Evolutionary conservation across 176 grass and related monocot species (phyloP).

Genomic region (Eragrostis curvula): DNA sequence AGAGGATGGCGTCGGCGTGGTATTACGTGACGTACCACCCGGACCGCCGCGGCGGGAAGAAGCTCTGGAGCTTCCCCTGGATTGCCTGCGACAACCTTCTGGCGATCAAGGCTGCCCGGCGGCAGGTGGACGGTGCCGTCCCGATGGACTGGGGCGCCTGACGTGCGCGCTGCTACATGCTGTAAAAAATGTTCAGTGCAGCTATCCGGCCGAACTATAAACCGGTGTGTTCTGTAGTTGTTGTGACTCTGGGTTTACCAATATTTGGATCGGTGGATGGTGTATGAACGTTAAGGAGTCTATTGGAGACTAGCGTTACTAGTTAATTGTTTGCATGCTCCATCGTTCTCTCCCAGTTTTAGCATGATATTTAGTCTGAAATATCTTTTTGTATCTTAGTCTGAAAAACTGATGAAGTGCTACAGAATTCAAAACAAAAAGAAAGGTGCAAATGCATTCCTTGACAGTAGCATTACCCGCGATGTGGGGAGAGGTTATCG

Average conservation of each 20-base stretch:
- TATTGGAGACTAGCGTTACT: too few relatives aligned
- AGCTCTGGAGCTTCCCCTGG: slow-evolving; percentile 90
- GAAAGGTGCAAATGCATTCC: too few relatives aligned
- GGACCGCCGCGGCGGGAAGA: slow-evolving; percentile 39
- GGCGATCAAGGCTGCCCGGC: slow-evolving; percentile 57
- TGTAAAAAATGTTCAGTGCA: slow-evolving; percentile 3
- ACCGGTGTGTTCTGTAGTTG: neutral
- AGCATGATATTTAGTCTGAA: neutral
- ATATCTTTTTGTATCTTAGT: too few relatives aligned
- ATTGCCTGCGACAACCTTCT: slow-evolving; percentile 62
- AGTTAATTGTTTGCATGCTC: too few relatives aligned
- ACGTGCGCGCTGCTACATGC: neutral
- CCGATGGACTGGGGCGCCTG: slow-evolving; percentile 37
- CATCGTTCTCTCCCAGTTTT: neutral
- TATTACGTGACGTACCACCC: slow-evolving; percentile 84
- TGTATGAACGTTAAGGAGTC: neutral
- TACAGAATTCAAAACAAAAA: too few relatives aligned
- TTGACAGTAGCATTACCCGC: too few relatives aligned
- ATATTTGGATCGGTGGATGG: neutral
- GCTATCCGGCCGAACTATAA: neutral
- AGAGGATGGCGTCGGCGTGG: slow-evolving; percentile 84
- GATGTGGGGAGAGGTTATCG: too few relatives aligned
- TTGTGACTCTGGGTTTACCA: neutral
- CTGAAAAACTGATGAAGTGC: too few relatives aligned
- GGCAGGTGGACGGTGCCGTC: neutral